Percentiles rank a stretch among this genome's conserved stretches.
These are phyloP conservation scores for Penicillium waksmanii DNA, from an alignment of 495 filamentous ascomycete species.

Conservation along the genomic window DNA sequence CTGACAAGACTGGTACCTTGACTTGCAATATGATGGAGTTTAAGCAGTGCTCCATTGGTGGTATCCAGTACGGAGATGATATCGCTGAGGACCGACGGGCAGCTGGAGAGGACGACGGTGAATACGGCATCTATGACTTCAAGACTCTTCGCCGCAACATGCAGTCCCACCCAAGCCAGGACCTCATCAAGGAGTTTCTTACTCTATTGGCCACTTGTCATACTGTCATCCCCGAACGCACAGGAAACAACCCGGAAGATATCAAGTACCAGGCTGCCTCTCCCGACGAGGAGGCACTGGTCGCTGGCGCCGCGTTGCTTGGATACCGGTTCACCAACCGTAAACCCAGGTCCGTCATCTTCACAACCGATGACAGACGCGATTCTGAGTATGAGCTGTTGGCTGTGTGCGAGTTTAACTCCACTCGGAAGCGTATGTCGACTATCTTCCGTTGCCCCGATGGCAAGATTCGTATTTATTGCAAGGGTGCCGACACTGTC, in stretches of 20 bases:
- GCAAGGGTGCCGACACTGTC: constrained; percentile 97
- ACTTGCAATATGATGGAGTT: constrained; percentile 99
- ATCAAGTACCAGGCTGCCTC: constrained; percentile 99
- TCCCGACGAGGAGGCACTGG: constrained; percentile 94
- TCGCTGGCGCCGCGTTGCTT: constrained; percentile 83
- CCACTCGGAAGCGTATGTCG: constrained; percentile 96
- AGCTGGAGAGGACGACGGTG: constrained; percentile 71
- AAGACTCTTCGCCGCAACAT: constrained; percentile 74
- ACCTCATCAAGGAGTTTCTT: constrained; percentile 87
- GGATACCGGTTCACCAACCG: constrained; percentile 91
- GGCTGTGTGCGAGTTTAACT: constrained; percentile 98
- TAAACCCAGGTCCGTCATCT: constrained; percentile 83
- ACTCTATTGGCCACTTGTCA: constrained; percentile 89
- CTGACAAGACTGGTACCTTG: constrained; percentile 98
- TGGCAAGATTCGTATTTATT: constrained; percentile 89
- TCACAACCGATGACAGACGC: constrained; percentile 70
- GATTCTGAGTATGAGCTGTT: constrained; percentile 86
- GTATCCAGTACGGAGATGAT: constrained; percentile 92
- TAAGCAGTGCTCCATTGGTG: constrained; percentile 88
- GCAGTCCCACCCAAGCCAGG: constrained; percentile 65
- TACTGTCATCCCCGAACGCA: constrained; percentile 93
- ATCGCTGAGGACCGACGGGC: constrained; percentile 90
- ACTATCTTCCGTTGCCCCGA: constrained; percentile 96
- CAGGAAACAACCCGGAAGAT: constrained; percentile 69
- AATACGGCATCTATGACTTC: constrained; percentile 87